Evolutionary conservation across 495 filamentous ascomycete species (phyloP), one percentile per base, ranked within the genome.

Genomic region (Penicillium manginii): DNA sequence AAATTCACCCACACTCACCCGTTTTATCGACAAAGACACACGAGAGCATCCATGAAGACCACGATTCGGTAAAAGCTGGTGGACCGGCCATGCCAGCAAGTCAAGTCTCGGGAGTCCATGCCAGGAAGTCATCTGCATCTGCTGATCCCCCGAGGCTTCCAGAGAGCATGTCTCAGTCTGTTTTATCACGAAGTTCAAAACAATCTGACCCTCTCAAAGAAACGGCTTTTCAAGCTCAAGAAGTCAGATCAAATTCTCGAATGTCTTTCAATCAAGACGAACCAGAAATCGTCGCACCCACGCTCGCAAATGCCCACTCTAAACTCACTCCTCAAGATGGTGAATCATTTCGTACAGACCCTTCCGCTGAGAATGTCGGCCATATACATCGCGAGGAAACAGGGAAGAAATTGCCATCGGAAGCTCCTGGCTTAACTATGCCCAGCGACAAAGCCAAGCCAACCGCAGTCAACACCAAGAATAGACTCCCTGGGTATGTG

Each of bases 291-390:
- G 53, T 78, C 9, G 64, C 59, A 15, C 66, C 74, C 14, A 75
- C 77, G 22, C 8, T 12, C 10, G 72, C 73, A 40, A 72, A 66
- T 18, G 63, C 59, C 37, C 62, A 70, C 1, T 63, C 76, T 58
- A 59, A 32, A 68, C 67, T 42, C 58, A 64, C 15, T 64, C 31
- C 59, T 21, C 54, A 73, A 32, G 76, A 76, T 32, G 35, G 78
- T 79, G 5, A 75, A 66, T 39, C 67, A 2, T 63, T 74, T 43
- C 76, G 68, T 49, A 62, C 75, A 33, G 78, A 81, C 31, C 74
- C 74, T 12, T 73, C 64, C 39, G 54, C 69, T 2, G 76, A 79
- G 42, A 75, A 73, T 26, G 81, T 78, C 19, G 72, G 78, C 2
- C 55, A 75, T 32, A 57, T 73, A 12, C 52, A 74, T 12, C 69